Percentiles rank a stretch among this genome's conserved stretches.
phyloP scores from a whole-genome alignment of 768 basidiomycete species.

The Chalciporus chontae region DNA sequence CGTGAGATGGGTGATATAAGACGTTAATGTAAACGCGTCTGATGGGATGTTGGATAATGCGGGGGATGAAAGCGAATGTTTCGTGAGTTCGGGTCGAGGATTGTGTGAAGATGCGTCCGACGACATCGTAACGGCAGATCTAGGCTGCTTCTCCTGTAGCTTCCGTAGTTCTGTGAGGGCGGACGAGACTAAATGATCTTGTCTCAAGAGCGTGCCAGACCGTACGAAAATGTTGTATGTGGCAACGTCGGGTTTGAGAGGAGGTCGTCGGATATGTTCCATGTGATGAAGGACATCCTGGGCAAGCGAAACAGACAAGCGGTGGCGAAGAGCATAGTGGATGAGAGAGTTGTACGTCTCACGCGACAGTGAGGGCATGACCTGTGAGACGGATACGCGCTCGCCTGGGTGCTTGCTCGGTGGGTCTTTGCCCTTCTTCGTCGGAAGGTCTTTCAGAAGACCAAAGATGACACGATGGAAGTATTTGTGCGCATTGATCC shows the following conservation, averaged over 20 bases:
- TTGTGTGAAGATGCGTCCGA: constrained; percentile 1
- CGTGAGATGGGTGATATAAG: constrained; percentile 50
- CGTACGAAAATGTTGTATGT: constrained; percentile 61
- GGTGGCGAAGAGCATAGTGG: constrained; percentile 62
- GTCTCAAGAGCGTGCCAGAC: constrained; percentile 48
- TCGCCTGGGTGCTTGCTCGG: constrained; percentile 5
- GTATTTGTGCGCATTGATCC: constrained; percentile 43
- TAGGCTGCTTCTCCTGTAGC: constrained; percentile 12
- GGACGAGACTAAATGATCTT: constrained; percentile 38
- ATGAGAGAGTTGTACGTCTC: constrained; percentile 59
- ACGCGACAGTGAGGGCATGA: constrained; percentile 35
- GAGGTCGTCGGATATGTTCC: constrained; percentile 38
- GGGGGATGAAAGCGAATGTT: constrained; percentile 14
- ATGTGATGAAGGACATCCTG: constrained; percentile 53
- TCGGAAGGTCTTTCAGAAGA: constrained; percentile 35
- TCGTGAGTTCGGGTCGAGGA: neutral
- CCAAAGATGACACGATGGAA: constrained; percentile 46
- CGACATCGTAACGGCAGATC: constrained; percentile 22
- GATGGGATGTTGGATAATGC: constrained; percentile 22
- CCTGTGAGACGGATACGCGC: constrained; percentile 2
- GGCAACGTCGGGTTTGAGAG: constrained; percentile 41
- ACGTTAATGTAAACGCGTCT: constrained; percentile 47
- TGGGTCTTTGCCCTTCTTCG: constrained; percentile 20
- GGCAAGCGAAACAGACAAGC: constrained; percentile 48
- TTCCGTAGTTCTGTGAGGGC: constrained; percentile 36